Evolutionary conservation across 2,329 filamentous ascomycete genomes (phyloP).

Genomic region (Tolypocladium tropicale): DNA sequence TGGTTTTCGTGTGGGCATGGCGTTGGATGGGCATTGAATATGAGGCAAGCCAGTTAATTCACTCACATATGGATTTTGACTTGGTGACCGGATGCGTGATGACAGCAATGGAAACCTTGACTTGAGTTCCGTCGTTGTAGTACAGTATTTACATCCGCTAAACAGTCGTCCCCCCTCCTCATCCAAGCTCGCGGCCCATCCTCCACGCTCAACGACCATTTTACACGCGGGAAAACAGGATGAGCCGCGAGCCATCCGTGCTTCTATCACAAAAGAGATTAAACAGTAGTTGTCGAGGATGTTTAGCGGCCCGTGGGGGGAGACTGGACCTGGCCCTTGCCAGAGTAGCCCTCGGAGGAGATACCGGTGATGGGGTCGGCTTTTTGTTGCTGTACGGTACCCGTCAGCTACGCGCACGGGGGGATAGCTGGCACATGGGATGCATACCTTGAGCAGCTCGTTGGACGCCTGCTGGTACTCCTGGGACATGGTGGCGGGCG

Average conservation of each 20-base stretch:
- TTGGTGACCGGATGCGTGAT: constrained; percentile 7
- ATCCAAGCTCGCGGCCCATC: constrained; percentile 5
- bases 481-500: constrained; percentile 84
- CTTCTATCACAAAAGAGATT: constrained; percentile 25
- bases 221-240: constrained; percentile 22
- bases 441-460: constrained; percentile 76
- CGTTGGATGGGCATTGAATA: not conserved
- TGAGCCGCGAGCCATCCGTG: constrained; percentile 17
- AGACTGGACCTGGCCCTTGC: constrained; percentile 70
- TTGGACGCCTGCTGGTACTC: constrained; percentile 95
- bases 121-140: constrained; percentile 27
- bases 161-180: constrained; percentile 17
- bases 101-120: constrained; percentile 17
- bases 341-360: constrained; percentile 66
- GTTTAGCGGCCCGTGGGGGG: constrained; percentile 41
- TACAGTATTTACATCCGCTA: constrained; percentile 33
- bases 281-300: constrained; percentile 12
- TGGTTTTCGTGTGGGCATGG: not conserved
- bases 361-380: constrained; percentile 81
- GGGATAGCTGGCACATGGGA: not conserved
- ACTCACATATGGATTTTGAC: constrained; percentile 5
- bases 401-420: not conserved
- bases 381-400: constrained; percentile 57
- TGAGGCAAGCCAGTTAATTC: constrained; percentile 4
- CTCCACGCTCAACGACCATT: constrained; percentile 19